phyloP scores from a whole-genome alignment of 345 rosid species.

The Syzygium jambos region DNA sequence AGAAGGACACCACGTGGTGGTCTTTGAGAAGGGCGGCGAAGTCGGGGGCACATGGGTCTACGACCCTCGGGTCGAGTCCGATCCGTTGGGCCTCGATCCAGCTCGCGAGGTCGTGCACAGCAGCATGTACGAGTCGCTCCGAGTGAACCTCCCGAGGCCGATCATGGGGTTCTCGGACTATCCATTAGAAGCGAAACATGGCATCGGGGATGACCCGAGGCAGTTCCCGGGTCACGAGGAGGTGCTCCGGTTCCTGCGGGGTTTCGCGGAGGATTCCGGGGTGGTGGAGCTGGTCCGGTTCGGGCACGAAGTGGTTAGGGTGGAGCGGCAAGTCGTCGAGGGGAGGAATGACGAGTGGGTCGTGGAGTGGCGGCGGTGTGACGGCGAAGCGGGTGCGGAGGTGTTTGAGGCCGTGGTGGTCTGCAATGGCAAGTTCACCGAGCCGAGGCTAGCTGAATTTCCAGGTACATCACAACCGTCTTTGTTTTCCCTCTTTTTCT shows the following conservation, averaged over 20 bases:
- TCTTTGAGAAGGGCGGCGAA: constrained; percentile 10
- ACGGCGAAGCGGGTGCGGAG: background rate
- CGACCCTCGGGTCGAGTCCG: constrained; percentile 7
- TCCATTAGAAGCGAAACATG: background rate
- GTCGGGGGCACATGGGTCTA: constrained; percentile 20
- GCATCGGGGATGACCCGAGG: background rate
- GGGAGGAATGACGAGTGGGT: constrained; percentile 1
- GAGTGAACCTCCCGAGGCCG: constrained; percentile 15
- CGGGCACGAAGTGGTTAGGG: background rate
- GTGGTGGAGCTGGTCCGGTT: background rate
- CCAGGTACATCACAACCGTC: background rate
- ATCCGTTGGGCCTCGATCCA: constrained; percentile 15
- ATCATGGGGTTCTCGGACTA: constrained; percentile 17
- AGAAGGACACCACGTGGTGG: constrained; percentile 19
- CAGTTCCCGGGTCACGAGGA: constrained; percentile 11
- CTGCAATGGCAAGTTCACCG: constrained; percentile 4
- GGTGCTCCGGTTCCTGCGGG: constrained; percentile 7
- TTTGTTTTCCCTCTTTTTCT: no score
- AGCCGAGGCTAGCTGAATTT: constrained; percentile 10
- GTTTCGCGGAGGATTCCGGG: constrained; percentile 10
- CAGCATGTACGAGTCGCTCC: constrained; percentile 15
- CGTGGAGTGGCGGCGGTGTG: background rate
- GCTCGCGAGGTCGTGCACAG: constrained; percentile 3
- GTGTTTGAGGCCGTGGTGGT: constrained; percentile 15
- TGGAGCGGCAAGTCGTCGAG: constrained; percentile 4